Percentiles rank a stretch among this genome's conserved stretches.
Evolutionary conservation across 116 monocot species (phyloP).

Genomic region (Cymodocea nodosa): DNA sequence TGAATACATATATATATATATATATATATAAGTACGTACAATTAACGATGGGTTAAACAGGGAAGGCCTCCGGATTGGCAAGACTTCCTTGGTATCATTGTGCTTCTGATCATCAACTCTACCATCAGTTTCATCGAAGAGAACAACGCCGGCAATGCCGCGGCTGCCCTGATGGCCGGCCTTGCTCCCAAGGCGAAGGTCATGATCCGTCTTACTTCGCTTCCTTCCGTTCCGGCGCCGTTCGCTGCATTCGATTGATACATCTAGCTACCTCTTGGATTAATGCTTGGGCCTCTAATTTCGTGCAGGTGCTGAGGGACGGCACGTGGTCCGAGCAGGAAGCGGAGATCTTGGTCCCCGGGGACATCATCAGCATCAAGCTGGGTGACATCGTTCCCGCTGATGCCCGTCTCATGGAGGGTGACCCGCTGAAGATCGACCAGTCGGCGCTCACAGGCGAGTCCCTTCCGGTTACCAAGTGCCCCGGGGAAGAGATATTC

Average conservation of each 20-base stretch:
- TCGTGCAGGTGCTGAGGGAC: constrained; percentile 4
- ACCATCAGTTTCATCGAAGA: constrained; percentile 19
- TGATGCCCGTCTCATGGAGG: constrained; percentile 13
- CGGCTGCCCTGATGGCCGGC: constrained; percentile 13
- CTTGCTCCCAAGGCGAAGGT: constrained; percentile 21
- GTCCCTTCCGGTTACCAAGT: constrained; percentile 11
- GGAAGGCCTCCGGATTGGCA: constrained; percentile 9
- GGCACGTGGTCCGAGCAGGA: constrained; percentile 10
- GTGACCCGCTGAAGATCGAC: constrained; percentile 16
- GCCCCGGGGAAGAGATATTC: constrained; percentile 8
- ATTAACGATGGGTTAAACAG: background rate
- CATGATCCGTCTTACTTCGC: too few relatives aligned
- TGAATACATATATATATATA: too few relatives aligned
- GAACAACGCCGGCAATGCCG: constrained; percentile 17
- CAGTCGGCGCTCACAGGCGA: constrained; percentile 15
- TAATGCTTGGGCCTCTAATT: background rate
- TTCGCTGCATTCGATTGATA: too few relatives aligned
- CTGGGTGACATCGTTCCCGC: constrained; percentile 15
- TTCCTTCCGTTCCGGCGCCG: too few relatives aligned
- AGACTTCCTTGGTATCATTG: constrained; percentile 10
- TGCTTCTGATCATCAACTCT: constrained; percentile 14
- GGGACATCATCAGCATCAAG: constrained; percentile 11
- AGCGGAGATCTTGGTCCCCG: constrained; percentile 10
- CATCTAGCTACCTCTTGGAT: too few relatives aligned
- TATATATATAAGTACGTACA: too few relatives aligned